Percentiles rank a stretch among this genome's conserved stretches.
Evolutionary conservation across 2,329 filamentous ascomycete genomes (phyloP).

Genomic region (Ophiostoma tasmaniense): DNA sequence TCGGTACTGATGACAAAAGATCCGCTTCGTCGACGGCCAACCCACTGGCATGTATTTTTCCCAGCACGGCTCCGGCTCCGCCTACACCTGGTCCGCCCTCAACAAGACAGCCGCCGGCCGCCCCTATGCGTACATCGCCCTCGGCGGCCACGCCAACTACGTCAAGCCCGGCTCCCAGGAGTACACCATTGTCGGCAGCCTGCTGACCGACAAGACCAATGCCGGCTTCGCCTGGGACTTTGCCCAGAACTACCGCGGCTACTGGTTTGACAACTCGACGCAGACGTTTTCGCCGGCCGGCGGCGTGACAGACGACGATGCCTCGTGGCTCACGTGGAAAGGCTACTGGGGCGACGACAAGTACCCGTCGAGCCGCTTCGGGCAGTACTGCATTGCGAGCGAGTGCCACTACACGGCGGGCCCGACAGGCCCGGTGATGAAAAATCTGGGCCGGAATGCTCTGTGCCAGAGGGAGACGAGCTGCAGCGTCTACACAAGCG

Average conservation of each 20-base stretch:
- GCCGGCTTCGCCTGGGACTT: constrained; percentile 23
- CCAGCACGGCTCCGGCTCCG: constrained; percentile 22
- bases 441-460: constrained; percentile 22
- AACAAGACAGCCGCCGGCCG: constrained; percentile 14
- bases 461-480: constrained; percentile 21
- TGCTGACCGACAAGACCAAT: constrained; percentile 22
- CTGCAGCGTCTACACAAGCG: constrained; percentile 19
- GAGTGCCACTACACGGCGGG: constrained; percentile 23
- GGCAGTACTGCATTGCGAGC: constrained; percentile 23
- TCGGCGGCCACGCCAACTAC: constrained; percentile 24
- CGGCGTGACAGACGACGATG: constrained; percentile 12
- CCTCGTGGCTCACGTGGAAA: constrained; percentile 21
- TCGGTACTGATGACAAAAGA: constrained; percentile 12
- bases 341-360: constrained; percentile 24
- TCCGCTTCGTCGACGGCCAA: constrained; percentile 22
- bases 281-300: constrained; percentile 16
- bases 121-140: constrained; percentile 21
- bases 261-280: constrained; percentile 20
- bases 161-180: constrained; percentile 21
- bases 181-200: constrained; percentile 21
- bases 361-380: constrained; percentile 16
- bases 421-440: constrained; percentile 22
- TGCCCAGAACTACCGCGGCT: constrained; percentile 23
- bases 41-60: constrained; percentile 23
- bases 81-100: constrained; percentile 22